These are phyloP conservation scores for Cercophora samala DNA, from an alignment of 495 filamentous ascomycete genomes.

Conservation along the genomic window DNA sequence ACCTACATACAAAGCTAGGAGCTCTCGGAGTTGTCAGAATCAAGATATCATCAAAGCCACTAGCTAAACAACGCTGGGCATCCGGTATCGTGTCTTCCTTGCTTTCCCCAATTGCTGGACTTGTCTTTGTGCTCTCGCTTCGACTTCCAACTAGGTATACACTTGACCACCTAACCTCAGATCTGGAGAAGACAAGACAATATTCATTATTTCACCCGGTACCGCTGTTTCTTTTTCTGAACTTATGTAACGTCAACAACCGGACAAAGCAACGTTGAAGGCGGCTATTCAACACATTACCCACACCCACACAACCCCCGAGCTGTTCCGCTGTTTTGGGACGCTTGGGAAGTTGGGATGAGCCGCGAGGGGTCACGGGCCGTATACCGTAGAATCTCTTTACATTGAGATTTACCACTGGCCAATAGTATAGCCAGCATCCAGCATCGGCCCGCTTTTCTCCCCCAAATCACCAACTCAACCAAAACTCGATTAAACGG, in stretches of 20 bases:
- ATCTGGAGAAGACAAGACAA: too few relatives aligned
- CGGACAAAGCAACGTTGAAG: constrained; percentile 4
- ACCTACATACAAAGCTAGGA: too few relatives aligned
- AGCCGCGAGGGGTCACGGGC: constrained; percentile 8
- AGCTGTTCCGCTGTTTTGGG: constrained; percentile 8
- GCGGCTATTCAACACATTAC: constrained; percentile 4
- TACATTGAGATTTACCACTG: too few relatives aligned
- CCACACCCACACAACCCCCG: background rate
- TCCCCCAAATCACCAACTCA: too few relatives aligned
- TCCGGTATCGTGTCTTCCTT: background rate
- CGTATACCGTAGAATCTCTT: too few relatives aligned
- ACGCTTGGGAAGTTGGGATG: background rate
- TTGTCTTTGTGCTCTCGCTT: background rate
- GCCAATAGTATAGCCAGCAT: too few relatives aligned
- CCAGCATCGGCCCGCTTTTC: too few relatives aligned
- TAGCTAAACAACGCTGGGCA: background rate
- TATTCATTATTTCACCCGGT: too few relatives aligned
- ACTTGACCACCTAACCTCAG: too few relatives aligned
- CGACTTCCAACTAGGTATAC: too few relatives aligned
- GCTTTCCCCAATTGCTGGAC: background rate
- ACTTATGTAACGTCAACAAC: background rate
- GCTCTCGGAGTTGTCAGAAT: too few relatives aligned
- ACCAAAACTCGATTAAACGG: too few relatives aligned
- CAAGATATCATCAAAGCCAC: background rate
- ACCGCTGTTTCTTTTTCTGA: background rate